These are phyloP conservation scores for Euptelea pleiosperma DNA, from an alignment of 164 flowering plant genomes.

Conservation along the genomic window DNA sequence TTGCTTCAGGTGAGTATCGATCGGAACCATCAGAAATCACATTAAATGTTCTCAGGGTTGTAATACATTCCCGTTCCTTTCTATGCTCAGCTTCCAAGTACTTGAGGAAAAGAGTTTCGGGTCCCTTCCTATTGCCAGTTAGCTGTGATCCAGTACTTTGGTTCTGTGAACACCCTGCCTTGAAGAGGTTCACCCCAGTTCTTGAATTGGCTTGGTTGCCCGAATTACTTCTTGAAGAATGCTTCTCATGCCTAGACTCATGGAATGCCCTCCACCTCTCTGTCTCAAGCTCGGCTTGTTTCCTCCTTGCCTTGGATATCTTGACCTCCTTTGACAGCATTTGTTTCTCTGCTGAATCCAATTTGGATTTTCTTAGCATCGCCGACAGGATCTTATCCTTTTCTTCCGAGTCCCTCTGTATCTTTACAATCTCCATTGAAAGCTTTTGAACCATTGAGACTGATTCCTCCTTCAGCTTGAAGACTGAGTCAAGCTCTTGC, in stretches of 20 bases:
- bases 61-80: conserved; percentile 17
- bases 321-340: conserved; percentile 70
- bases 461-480: conserved; percentile 67
- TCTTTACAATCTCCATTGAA: conserved; percentile 57
- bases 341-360: conserved; percentile 70
- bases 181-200: conserved; percentile 19
- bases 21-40: conserved; percentile 16
- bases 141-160: conserved; percentile 23
- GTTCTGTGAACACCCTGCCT: conserved; percentile 24
- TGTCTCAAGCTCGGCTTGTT: conserved; percentile 64
- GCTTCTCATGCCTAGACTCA: conserved; percentile 47
- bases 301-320: conserved; percentile 59
- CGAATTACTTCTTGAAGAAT: conserved; percentile 49
- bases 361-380: conserved; percentile 76
- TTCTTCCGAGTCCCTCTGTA: conserved; percentile 71
- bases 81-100: conserved; percentile 26
- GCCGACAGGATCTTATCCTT: conserved; percentile 86
- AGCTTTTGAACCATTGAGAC: conserved; percentile 55
- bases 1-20: conserved; percentile 24
- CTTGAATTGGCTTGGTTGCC: conserved; percentile 30
- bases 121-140: conserved; percentile 9
- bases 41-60: conserved; percentile 12
- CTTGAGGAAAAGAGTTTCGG: conserved; percentile 18
- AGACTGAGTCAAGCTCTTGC: conserved; percentile 51
- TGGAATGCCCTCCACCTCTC: conserved; percentile 48